Conservation (phyloP, 768 basidiomycete species). For the Boletus huronensis region DNA sequence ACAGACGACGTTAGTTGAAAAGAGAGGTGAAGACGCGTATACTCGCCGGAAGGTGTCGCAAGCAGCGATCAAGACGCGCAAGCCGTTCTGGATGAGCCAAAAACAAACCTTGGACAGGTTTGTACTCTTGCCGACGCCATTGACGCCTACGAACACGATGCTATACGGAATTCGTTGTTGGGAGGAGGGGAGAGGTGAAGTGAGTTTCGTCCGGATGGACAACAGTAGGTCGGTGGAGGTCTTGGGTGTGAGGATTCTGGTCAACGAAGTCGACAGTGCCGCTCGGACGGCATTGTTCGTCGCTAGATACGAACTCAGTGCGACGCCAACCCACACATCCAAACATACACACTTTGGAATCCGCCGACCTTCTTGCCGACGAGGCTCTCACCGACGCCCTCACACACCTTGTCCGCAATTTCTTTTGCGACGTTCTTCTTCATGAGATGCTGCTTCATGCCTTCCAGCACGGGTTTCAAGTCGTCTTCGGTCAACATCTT, state of each 20-base stretch:
- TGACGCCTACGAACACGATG: slow-evolving; percentile 96
- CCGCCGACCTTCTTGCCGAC: slow-evolving; percentile 90
- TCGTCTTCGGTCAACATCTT: slow-evolving; percentile 82
- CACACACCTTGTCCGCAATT: slow-evolving; percentile 92
- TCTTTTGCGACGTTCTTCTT: slow-evolving; percentile 97
- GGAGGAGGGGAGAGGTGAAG: slow-evolving; percentile 66
- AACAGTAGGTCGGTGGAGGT: slow-evolving; percentile 95
- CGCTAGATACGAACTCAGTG: slow-evolving; percentile 43
- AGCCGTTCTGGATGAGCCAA: slow-evolving; percentile 95
- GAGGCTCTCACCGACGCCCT: slow-evolving; percentile 86
- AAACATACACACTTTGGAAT: slow-evolving; percentile 66
- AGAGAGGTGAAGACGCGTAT: neutral
- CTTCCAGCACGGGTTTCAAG: slow-evolving; percentile 81
- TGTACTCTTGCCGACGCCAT: slow-evolving; percentile 98
- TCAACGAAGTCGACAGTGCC: slow-evolving; percentile 83
- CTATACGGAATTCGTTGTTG: slow-evolving; percentile 84
- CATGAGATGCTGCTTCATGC: slow-evolving; percentile 98
- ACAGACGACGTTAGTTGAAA: slow-evolving; percentile 3
- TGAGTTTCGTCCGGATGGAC: slow-evolving; percentile 86
- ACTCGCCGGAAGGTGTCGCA: slow-evolving; percentile 93
- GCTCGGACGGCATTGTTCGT: slow-evolving; percentile 79
- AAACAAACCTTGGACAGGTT: slow-evolving; percentile 98
- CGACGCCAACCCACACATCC: neutral
- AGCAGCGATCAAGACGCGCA: slow-evolving; percentile 93
- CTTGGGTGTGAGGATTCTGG: slow-evolving; percentile 92